Conservation (phyloP, 345 rosid genomes). For the Eucalyptus marginata region DNA sequence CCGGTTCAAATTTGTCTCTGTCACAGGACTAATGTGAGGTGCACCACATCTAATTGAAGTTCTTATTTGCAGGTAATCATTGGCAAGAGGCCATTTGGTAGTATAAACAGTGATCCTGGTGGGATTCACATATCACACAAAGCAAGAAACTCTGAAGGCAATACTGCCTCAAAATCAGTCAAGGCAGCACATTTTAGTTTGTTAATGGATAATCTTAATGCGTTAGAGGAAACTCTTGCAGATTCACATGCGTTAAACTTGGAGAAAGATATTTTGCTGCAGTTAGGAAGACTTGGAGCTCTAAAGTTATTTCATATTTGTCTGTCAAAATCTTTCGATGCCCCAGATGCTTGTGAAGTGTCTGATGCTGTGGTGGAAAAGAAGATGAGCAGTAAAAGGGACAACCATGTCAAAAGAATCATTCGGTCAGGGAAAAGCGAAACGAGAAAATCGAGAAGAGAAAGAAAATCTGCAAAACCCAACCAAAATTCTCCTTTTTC, state of each 20-base stretch:
- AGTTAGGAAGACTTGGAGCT: constrained; percentile 63
- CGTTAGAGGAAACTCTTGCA: constrained; percentile 45
- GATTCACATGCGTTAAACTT: constrained; percentile 28
- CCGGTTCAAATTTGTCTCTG: background rate
- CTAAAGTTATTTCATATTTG: constrained; percentile 27
- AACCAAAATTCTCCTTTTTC: background rate
- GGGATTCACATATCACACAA: background rate
- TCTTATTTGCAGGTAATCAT: constrained; percentile 15
- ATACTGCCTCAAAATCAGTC: background rate
- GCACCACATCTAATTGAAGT: background rate
- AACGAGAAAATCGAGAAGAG: constrained; percentile 30
- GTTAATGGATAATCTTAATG: constrained; percentile 55
- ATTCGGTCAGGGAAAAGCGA: constrained; percentile 26
- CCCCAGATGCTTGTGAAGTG: constrained; percentile 12
- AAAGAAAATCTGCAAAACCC: constrained; percentile 1
- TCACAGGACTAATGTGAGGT: background rate
- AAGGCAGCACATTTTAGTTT: constrained; percentile 25
- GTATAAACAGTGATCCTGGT: background rate
- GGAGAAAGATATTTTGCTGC: constrained; percentile 55
- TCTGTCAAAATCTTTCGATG: constrained; percentile 24
- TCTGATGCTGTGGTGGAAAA: constrained; percentile 9
- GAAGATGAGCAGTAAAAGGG: constrained; percentile 3
- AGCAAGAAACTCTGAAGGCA: background rate
- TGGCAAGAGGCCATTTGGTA: constrained; percentile 8
- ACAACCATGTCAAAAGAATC: constrained; percentile 4